Evolutionary conservation across 2,329 filamentous ascomycete genomes (phyloP).

Genomic region (Fusarium globosum): DNA sequence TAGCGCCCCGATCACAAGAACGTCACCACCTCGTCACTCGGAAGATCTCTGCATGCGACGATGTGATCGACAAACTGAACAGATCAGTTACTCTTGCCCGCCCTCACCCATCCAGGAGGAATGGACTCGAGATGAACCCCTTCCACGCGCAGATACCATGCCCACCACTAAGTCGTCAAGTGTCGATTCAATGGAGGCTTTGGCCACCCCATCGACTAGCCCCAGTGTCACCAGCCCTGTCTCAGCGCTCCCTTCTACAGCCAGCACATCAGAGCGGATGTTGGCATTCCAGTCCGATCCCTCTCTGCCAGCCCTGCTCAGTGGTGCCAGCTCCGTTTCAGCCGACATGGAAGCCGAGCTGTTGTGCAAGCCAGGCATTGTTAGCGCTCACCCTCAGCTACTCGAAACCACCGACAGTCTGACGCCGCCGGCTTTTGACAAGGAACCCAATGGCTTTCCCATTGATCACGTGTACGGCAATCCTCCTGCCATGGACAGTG

Average conservation of each 20-base stretch:
- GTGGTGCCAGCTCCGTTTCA: constrained; percentile 72
- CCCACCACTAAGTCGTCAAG: constrained; percentile 63
- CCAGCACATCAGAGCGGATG: constrained; percentile 59
- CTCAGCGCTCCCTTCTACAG: constrained; percentile 53
- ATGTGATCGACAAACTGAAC: constrained; percentile 19
- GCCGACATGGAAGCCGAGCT: constrained; percentile 72
- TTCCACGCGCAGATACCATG: constrained; percentile 55
- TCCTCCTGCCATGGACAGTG: constrained; percentile 48
- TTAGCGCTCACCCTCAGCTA: constrained; percentile 55
- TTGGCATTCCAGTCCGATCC: constrained; percentile 71
- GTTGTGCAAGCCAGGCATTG: constrained; percentile 60
- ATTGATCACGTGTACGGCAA: constrained; percentile 55
- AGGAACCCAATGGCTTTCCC: constrained; percentile 61
- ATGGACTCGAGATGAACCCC: constrained; percentile 45
- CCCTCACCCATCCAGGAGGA: constrained; percentile 59
- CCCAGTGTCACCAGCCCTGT: constrained; percentile 64
- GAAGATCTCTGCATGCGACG: constrained; percentile 26
- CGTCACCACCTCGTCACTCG: constrained; percentile 24
- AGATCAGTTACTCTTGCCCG: constrained; percentile 54
- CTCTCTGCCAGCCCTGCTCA: constrained; percentile 71
- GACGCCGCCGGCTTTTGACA: constrained; percentile 63
- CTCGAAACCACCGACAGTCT: constrained; percentile 66
- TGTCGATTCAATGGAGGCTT: constrained; percentile 60
- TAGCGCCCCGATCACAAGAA: constrained; percentile 36
- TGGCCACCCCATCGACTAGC: constrained; percentile 65